Conservation (phyloP, 2,329 filamentous ascomycete genomes). For the Monilinia fructigena region DNA sequence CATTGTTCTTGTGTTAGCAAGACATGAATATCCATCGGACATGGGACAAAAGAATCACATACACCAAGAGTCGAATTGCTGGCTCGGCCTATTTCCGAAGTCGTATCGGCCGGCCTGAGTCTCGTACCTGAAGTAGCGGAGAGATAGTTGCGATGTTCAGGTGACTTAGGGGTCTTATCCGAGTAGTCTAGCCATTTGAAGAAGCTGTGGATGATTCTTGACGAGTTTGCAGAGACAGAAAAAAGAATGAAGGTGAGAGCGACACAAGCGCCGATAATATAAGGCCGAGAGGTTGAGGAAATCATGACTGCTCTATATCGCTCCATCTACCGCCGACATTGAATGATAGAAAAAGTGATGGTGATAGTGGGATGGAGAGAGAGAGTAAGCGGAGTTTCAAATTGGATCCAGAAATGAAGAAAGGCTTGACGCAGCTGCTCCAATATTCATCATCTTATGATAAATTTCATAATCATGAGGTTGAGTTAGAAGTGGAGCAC, state of each 20-base stretch:
- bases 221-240: neutral
- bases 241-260: neutral
- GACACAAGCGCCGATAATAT: neutral
- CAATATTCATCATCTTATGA: neutral
- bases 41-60: neutral
- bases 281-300: neutral
- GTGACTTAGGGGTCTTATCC: neutral
- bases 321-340: neutral
- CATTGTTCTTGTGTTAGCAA: neutral
- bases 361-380: neutral
- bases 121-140: neutral
- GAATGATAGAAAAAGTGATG: neutral
- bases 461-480: neutral
- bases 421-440: neutral
- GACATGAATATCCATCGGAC: neutral
- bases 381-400: neutral
- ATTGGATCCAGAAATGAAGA: neutral
- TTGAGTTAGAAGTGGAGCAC: neutral
- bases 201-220: neutral
- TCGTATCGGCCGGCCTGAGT: constrained; percentile 1
- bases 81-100: constrained; percentile 10
- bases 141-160: neutral
- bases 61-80: constrained; percentile 8
- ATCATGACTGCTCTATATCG: neutral
- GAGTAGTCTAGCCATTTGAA: constrained; percentile 15